Base-by-base conservation (phyloP, 345 rosid species). In the Chamaenerion angustifolium region DNA sequence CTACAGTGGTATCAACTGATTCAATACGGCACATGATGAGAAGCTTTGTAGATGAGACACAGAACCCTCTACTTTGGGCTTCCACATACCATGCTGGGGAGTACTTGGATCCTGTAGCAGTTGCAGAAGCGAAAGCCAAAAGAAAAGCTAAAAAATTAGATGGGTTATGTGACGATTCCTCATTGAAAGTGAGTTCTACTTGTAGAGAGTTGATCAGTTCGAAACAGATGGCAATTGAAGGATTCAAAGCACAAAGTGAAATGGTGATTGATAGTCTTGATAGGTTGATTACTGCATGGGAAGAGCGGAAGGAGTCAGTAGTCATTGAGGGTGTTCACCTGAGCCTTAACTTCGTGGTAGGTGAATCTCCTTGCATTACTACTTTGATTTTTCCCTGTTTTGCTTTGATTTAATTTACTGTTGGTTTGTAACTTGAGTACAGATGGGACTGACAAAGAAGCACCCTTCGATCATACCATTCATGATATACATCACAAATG, bases 31-130 rank as follows among this genome's bases (percentile, higher is more conserved):
- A 93, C 67, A 88, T 93, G 96, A 93, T 93, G 99, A 79, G 96
- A 69, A 87, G 99, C 63, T 92, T 87, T 45, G 99, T 71, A 35
- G 82, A 82, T 62, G 99, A 93, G 69, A 82, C 82, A 58, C 71
- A 88, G 53, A 79, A 88, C 60, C 99, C 99, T 52, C 52, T 93
- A 56, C 84, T 93, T 4, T 93, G 99, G 99, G 82, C 99, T 63
- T 93, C 99, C n/a, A 93, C 99, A 0, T 93, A 93, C 58, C 99
- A 93, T 66, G 99, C 96, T 35, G 99, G 99, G 44, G 96, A 93
- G 43, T 79, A 25, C 64, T 73, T 93, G 71, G 99, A 93, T 67
- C 88, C 81, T 31, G 77, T 71, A 56, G 99, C 96, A 3, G 95
- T 93, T 64, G 94, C 94, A 0, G 90, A 87, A 66, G 95, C 99